These are phyloP conservation scores for Stramenopiles sp. DNA, from an alignment of 352 stramenopile species.

Conservation along the genomic window DNA sequence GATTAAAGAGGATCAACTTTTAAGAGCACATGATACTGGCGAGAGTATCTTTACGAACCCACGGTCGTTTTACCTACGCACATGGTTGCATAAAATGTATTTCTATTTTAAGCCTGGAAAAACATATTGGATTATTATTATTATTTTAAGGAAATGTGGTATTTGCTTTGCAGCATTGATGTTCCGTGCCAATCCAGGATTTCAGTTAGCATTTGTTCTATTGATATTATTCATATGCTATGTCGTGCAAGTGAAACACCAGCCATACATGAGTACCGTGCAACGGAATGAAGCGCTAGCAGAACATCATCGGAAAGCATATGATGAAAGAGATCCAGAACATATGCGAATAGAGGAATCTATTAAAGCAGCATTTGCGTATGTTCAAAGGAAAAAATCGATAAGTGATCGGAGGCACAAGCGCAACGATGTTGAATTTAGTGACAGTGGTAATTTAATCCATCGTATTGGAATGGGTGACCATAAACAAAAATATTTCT, in stretches of 20 bases:
- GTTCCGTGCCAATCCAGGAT: slow-evolving; percentile 41
- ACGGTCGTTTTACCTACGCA: slow-evolving; percentile 31
- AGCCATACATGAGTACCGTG: slow-evolving; percentile 34
- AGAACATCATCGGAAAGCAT: neutral
- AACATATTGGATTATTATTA: slow-evolving; percentile 50
- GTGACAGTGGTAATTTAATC: too few relatives aligned
- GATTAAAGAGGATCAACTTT: slow-evolving; percentile 40
- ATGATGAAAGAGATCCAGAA: neutral
- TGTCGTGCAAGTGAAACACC: slow-evolving; percentile 37
- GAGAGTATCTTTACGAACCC: slow-evolving; percentile 38
- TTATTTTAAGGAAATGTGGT: slow-evolving; percentile 45
- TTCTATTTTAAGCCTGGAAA: slow-evolving; percentile 55
- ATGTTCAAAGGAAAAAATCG: neutral
- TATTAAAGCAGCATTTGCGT: neutral
- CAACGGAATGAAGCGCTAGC: neutral
- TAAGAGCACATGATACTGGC: slow-evolving; percentile 33
- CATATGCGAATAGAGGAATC: neutral
- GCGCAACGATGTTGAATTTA: neutral
- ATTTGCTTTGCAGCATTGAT: slow-evolving; percentile 41
- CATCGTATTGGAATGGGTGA: neutral
- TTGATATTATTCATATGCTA: slow-evolving; percentile 50
- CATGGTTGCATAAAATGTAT: slow-evolving; percentile 33
- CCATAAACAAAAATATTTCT: slow-evolving; percentile 25
- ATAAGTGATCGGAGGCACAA: neutral
- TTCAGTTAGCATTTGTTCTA: slow-evolving; percentile 44